Base-by-base conservation (phyloP, 169 alveolate genomes). In the Cryptosporidium parvum region DNA sequence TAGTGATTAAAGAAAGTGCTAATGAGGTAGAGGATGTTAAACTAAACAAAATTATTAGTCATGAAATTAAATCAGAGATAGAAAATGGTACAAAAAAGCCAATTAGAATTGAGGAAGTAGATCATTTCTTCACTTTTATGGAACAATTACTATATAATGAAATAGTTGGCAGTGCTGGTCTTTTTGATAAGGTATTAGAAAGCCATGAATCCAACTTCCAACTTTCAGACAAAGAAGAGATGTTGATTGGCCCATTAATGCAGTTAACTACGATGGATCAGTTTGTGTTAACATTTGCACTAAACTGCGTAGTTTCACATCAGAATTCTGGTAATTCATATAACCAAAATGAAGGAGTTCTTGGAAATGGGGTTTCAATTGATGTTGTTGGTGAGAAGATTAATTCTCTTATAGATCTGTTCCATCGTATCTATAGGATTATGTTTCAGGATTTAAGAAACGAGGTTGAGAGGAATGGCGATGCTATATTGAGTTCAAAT, bases 381-480 rank as follows among this genome's bases (percentile, higher is more conserved):
- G 75, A 59, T 35, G 56, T 58, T 5, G 42, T 80, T 48, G 44
- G 42, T 8, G 68, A 44, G 23, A 67, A 80, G 18, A 42, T 80
- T 6, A 23, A 80, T 29, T 23, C 42, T 10, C 33, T 65, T 3
- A 23, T 48, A 8, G 75, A 59, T 44, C 62, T 80, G 21, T 80
- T 62, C 14, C 75, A 80, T 16, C 53, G 89, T n/a, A 80, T 80
- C 44, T 80, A 80, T 48, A 59, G 89, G 26, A 80, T 80, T 44
- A 80, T 80, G 89, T 80, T 62, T 44, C 80, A 80, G 26, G 80
- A 80, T 80, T 80, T 80, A 26, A 80, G 59, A 14, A 80, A 80
- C 42, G 75, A 59, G 29, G 56, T 65, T 21, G 69, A 62, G 29
- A 58, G 89, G 14, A 65, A 80, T 44, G 3, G 37, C 4, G 52